Percentiles rank a stretch among this genome's conserved stretches.
Conservation (phyloP, 768 basidiomycete species). For the Tylopilus intermedius region DNA sequence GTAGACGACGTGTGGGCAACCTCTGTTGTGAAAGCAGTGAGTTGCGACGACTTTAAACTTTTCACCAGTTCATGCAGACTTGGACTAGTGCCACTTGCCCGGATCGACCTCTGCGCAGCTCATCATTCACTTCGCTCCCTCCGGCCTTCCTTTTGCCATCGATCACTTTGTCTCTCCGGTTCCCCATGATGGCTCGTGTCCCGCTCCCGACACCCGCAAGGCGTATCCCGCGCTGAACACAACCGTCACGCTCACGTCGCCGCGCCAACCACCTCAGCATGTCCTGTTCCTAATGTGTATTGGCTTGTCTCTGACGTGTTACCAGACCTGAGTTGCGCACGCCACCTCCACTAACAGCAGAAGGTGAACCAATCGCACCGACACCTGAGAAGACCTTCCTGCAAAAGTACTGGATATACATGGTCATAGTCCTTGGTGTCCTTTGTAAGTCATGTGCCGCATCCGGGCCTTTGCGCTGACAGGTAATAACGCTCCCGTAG, state of each 20-base stretch:
- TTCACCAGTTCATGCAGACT: slow-evolving; percentile 12
- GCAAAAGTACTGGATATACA: slow-evolving; percentile 90
- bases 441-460: slow-evolving; percentile 42
- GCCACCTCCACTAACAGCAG: slow-evolving; percentile 61
- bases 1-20: slow-evolving; percentile 32
- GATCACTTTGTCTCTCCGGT: slow-evolving; percentile 70
- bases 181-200: slow-evolving; percentile 68
- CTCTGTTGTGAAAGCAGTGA: slow-evolving; percentile 36
- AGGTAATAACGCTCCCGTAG: slow-evolving; percentile 7
- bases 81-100: slow-evolving; percentile 62
- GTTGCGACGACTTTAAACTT: slow-evolving; percentile 47
- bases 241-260: slow-evolving; percentile 47
- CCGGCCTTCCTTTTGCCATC: slow-evolving; percentile 52
- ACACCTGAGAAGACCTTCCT: slow-evolving; percentile 71
- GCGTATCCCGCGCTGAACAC: slow-evolving; percentile 39
- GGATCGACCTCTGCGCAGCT: slow-evolving; percentile 50
- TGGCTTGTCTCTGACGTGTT: neutral
- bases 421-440: slow-evolving; percentile 53
- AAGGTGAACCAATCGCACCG: slow-evolving; percentile 60
- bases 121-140: slow-evolving; percentile 47
- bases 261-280: slow-evolving; percentile 56
- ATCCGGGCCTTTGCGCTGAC: neutral
- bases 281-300: slow-evolving; percentile 15
- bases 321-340: slow-evolving; percentile 61
- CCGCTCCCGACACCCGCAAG: slow-evolving; percentile 16